Evolutionary conservation across 306 rosid genomes (phyloP).

Genomic region (Prunus mume): DNA sequence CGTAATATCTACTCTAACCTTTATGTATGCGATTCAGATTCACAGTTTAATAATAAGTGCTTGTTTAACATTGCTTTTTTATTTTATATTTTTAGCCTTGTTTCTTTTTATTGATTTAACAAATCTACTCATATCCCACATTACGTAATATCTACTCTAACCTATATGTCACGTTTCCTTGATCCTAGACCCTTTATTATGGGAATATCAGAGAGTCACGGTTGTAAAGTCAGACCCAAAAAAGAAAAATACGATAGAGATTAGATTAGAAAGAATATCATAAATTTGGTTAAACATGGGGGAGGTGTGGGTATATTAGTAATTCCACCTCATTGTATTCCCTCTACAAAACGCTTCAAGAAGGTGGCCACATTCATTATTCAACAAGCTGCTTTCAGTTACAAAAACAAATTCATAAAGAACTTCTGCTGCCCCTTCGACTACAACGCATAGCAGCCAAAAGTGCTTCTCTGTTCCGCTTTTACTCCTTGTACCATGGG

Average conservation of each 20-base stretch:
- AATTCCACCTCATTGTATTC: neutral
- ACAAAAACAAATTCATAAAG: neutral
- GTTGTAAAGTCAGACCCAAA: neutral
- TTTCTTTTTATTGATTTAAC: neutral
- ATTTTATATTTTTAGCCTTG: too few species aligned
- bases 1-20: neutral
- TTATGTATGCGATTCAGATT: neutral
- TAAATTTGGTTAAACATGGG: neutral
- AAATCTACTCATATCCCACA: neutral
- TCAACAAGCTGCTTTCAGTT: neutral
- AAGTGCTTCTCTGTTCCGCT: neutral
- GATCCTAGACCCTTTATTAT: neutral
- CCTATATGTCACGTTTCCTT: neutral
- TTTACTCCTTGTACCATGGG: neutral
- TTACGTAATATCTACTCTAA: neutral
- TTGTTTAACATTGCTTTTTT: rapidly evolving
- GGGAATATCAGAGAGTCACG: neutral
- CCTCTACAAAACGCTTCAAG: neutral
- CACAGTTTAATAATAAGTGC: too few species aligned
- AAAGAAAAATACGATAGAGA: neutral
- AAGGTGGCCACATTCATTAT: neutral
- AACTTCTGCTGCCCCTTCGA: too few species aligned
- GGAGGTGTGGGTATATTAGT: neutral
- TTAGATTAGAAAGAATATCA: neutral
- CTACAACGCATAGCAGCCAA: too few species aligned